Evolutionary conservation across 257 asterid genomes (phyloP).

Genomic region (Nemophila menziesii): DNA sequence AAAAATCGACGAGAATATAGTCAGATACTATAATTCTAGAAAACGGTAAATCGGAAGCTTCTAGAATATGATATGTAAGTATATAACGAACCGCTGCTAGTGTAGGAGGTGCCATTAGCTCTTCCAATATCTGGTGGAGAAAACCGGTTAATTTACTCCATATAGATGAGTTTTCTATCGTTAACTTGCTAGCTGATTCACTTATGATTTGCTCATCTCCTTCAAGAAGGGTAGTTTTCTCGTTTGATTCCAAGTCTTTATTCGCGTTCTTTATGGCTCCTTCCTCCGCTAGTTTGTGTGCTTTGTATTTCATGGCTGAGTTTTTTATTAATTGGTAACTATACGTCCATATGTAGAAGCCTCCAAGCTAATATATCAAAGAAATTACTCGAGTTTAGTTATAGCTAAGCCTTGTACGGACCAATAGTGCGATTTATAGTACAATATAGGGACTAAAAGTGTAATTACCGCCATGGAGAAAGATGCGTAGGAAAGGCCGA

Average conservation of each 20-base stretch:
- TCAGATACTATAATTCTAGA: background rate
- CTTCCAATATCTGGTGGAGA: slow-evolving; percentile 31
- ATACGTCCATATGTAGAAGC: slow-evolving; percentile 67
- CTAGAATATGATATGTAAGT: background rate
- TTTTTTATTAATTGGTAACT: slow-evolving; percentile 41
- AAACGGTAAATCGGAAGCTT: background rate
- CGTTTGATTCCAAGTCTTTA: slow-evolving; percentile 34
- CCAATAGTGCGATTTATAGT: background rate
- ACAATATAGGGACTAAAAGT: background rate
- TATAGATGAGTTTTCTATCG: slow-evolving; percentile 2
- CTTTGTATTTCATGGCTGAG: slow-evolving; percentile 25
- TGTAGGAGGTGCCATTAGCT: slow-evolving; percentile 53
- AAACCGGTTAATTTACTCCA: slow-evolving; percentile 16
- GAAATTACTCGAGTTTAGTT: background rate
- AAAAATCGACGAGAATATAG: background rate
- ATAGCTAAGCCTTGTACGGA: background rate
- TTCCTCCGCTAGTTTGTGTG: slow-evolving; percentile 16
- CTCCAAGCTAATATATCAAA: slow-evolving; percentile 41
- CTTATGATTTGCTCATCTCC: slow-evolving; percentile 19
- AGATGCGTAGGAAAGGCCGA: slow-evolving; percentile 65
- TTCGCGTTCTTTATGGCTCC: slow-evolving; percentile 24
- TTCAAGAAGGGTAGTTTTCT: slow-evolving; percentile 25
- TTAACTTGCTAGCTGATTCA: slow-evolving; percentile 7
- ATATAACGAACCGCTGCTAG: slow-evolving; percentile 39
- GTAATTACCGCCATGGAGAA: slow-evolving; percentile 79